These are phyloP conservation scores for Monosporascus sp. DNA, from an alignment of 2,329 filamentous ascomycete genomes.

Conservation along the genomic window DNA sequence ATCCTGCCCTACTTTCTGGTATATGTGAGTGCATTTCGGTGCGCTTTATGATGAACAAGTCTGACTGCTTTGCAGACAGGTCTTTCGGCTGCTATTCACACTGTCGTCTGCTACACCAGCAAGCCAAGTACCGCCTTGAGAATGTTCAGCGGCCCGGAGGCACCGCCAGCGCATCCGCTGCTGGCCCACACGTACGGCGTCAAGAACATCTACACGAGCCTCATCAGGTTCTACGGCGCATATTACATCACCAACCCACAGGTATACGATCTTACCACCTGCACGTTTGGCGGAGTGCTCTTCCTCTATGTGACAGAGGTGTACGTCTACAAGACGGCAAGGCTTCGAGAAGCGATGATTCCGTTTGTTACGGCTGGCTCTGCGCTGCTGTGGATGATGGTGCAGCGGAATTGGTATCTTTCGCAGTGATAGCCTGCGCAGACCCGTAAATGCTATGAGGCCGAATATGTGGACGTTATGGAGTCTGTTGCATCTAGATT, in stretches of 20 bases:
- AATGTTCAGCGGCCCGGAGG: constrained; percentile 23
- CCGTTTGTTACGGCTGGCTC: constrained; percentile 15
- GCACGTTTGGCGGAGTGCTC: constrained; percentile 26
- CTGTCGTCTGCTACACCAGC: constrained; percentile 22
- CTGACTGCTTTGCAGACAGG: constrained; percentile 9
- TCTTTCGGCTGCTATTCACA: constrained; percentile 17
- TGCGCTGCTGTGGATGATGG: constrained; percentile 19
- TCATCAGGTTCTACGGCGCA: constrained; percentile 29
- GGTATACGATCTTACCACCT: constrained; percentile 26
- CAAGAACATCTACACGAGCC: constrained; percentile 30
- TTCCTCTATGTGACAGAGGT: constrained; percentile 23
- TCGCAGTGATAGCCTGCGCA: too few relatives aligned
- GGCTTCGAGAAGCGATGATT: constrained; percentile 15
- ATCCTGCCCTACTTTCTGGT: constrained; percentile 26
- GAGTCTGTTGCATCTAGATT: too few relatives aligned
- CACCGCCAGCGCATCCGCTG: constrained; percentile 20
- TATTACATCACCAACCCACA: constrained; percentile 26
- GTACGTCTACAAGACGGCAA: constrained; percentile 19
- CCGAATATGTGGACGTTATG: too few relatives aligned
- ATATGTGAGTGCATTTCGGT: constrained; percentile 12
- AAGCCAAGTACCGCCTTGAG: constrained; percentile 12
- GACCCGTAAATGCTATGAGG: too few relatives aligned
- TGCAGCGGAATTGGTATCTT: constrained; percentile 18
- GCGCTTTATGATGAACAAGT: neutral
- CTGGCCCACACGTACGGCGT: constrained; percentile 28